Percentiles rank a stretch among this genome's conserved stretches.
phyloP scores from a whole-genome alignment of 2,329 filamentous ascomycete species.

The Trichothecium sympodiale region DNA sequence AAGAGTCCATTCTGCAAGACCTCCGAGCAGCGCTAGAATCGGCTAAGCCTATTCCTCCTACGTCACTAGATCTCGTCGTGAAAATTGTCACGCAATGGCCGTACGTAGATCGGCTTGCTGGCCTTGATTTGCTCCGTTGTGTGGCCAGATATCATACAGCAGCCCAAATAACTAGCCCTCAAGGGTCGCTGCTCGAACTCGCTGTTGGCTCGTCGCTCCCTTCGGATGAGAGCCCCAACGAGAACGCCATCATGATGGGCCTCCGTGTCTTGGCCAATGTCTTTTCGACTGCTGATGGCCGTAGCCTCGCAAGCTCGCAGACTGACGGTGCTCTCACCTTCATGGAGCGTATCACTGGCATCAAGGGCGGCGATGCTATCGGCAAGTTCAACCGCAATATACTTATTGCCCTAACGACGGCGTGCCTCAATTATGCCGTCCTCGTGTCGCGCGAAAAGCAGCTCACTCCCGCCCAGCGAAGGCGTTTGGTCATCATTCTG shows the following conservation, averaged over 20 bases:
- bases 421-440: constrained; percentile 77
- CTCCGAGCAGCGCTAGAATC: constrained; percentile 56
- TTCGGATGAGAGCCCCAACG: constrained; percentile 46
- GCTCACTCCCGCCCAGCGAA: constrained; percentile 19
- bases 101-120: constrained; percentile 66
- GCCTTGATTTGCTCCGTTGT: constrained; percentile 79
- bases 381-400: constrained; percentile 62
- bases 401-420: constrained; percentile 69
- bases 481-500: constrained; percentile 46
- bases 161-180: constrained; percentile 46
- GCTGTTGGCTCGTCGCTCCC: constrained; percentile 28
- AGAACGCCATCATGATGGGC: constrained; percentile 83
- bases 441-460: constrained; percentile 42
- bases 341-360: constrained; percentile 50
- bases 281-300: constrained; percentile 65
- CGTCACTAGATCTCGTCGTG: constrained; percentile 52
- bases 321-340: constrained; percentile 48
- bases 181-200: constrained; percentile 48
- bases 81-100: constrained; percentile 74
- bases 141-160: constrained; percentile 57
- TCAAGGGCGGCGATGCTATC: constrained; percentile 34
- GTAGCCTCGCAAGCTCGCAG: constrained; percentile 49
- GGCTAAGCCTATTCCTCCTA: constrained; percentile 33
- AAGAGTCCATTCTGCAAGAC: constrained; percentile 50
- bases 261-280: constrained; percentile 74